A percentile compares a stretch with the other conserved stretches of the same genome.
Evolutionary conservation across 192 early-diverging fungal genomes (phyloP).

Genomic region (Mortierella claussenii): DNA sequence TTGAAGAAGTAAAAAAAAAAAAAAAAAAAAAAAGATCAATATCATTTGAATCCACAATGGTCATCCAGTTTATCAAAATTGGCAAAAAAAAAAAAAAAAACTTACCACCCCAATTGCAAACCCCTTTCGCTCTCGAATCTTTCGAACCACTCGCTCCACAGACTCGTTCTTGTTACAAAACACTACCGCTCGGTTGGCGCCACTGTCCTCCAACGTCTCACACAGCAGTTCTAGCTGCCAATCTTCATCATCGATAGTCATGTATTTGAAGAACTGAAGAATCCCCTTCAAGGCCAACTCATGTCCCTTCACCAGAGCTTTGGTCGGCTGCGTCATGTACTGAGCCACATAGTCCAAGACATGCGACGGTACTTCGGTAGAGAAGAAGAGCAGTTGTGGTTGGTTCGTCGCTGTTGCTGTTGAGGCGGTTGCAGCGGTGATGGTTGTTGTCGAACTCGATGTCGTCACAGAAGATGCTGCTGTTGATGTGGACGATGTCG

Average conservation of each 20-base stretch:
- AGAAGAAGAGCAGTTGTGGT: conserved; percentile 44
- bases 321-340: conserved; percentile 47
- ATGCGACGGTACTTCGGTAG: conserved; percentile 35
- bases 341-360: conserved; percentile 43
- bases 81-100: not conserved
- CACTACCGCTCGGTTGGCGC: conserved; percentile 27
- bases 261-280: conserved; percentile 49
- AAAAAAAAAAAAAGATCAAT: not conserved
- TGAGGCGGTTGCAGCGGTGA: too few species aligned
- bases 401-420: too few species aligned
- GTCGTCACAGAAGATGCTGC: not conserved
- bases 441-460: not conserved
- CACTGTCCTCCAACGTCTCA: conserved; percentile 45
- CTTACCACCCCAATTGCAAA: conserved; percentile 35
- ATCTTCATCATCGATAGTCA: conserved; percentile 41
- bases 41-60: not conserved
- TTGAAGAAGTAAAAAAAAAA: not conserved
- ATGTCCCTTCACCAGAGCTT: conserved; percentile 44
- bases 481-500: not conserved
- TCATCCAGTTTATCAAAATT: not conserved
- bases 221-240: conserved; percentile 37
- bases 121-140: conserved; percentile 38
- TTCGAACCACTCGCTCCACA: conserved; percentile 36
- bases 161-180: conserved; percentile 41
- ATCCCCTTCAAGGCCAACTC: conserved; percentile 45